phyloP scores from a whole-genome alignment of 192 early-diverging fungal genomes.

The Linnemannia zychae region DNA sequence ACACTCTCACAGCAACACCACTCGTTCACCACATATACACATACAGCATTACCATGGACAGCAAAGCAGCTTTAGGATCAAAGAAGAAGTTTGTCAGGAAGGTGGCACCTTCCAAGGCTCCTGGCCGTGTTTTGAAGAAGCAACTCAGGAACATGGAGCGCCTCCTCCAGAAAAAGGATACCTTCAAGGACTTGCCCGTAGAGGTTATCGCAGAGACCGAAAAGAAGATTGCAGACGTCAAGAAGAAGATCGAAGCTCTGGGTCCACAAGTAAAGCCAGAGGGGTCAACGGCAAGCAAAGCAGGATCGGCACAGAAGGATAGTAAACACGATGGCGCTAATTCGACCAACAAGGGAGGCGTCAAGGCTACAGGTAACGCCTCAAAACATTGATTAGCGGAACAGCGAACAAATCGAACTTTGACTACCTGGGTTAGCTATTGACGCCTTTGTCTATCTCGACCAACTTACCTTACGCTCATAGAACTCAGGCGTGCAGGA shows the following conservation, averaged over 20 bases:
- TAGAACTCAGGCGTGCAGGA: conserved; percentile 49
- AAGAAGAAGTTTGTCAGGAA: conserved; percentile 42
- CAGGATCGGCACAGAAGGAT: background rate
- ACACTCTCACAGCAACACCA: background rate
- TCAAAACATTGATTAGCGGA: no score
- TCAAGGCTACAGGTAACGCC: conserved; percentile 41
- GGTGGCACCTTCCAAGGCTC: conserved; percentile 42
- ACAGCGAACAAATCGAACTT: no score
- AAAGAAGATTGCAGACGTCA: conserved; percentile 33
- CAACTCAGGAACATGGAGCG: conserved; percentile 46
- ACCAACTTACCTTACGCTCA: background rate
- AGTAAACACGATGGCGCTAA: background rate
- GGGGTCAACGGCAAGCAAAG: background rate
- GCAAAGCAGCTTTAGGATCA: background rate
- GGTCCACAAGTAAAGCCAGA: conserved; percentile 4
- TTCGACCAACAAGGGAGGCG: background rate
- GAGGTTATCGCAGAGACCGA: conserved; percentile 39
- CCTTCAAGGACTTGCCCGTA: conserved; percentile 33
- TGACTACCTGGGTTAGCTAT: background rate
- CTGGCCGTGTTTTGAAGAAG: conserved; percentile 38
- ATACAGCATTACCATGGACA: conserved; percentile 20
- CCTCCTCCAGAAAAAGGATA: conserved; percentile 44
- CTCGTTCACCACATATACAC: background rate
- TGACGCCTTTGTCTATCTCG: background rate
- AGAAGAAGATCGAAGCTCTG: conserved; percentile 28